phyloP scores from a whole-genome alignment of 1,284 basidiomycete species.

The Leccinum solheimii region DNA sequence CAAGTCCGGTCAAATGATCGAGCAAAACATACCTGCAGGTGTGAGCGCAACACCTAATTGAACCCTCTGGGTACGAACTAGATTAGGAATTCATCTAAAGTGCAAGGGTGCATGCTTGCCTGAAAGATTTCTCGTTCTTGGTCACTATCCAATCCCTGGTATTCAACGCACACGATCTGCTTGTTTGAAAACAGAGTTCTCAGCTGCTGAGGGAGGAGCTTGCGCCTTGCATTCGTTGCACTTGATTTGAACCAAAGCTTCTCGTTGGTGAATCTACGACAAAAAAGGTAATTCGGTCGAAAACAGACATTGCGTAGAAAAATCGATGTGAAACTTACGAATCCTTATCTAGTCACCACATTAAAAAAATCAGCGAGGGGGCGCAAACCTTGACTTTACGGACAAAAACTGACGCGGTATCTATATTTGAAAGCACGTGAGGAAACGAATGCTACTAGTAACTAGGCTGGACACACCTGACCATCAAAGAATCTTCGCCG shows the following conservation, averaged over 20 bases:
- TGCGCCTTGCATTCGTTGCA: slow-evolving; percentile 23
- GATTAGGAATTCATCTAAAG: not conserved
- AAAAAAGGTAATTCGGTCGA: not conserved
- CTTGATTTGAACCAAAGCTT: slow-evolving; percentile 42
- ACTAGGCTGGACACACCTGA: slow-evolving; percentile 32
- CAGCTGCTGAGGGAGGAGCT: slow-evolving; percentile 29
- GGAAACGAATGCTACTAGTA: not conserved
- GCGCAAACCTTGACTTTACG: not conserved
- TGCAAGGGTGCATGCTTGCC: slow-evolving; percentile 22
- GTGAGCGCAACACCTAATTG: slow-evolving; percentile 40
- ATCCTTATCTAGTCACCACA: slow-evolving; percentile 38
- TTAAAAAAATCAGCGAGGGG: slow-evolving; percentile 6
- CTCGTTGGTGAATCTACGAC: slow-evolving; percentile 36
- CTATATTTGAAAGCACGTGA: slow-evolving; percentile 17
- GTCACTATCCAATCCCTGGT: slow-evolving; percentile 38
- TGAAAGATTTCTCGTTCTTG: slow-evolving; percentile 39
- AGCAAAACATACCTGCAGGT: slow-evolving; percentile 41
- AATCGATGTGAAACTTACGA: slow-evolving; percentile 33
- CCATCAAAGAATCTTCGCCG: slow-evolving; percentile 49
- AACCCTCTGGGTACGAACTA: slow-evolving; percentile 39
- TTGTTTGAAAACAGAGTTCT: slow-evolving; percentile 42
- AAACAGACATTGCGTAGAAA: not conserved
- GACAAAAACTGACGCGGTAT: slow-evolving; percentile 37
- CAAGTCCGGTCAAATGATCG: not conserved
- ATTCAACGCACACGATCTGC: slow-evolving; percentile 54